Percentiles rank a stretch among this genome's conserved stretches.
Evolutionary conservation across 257 asterid genomes (phyloP).

Genomic region (Primulina huaijiensis): DNA sequence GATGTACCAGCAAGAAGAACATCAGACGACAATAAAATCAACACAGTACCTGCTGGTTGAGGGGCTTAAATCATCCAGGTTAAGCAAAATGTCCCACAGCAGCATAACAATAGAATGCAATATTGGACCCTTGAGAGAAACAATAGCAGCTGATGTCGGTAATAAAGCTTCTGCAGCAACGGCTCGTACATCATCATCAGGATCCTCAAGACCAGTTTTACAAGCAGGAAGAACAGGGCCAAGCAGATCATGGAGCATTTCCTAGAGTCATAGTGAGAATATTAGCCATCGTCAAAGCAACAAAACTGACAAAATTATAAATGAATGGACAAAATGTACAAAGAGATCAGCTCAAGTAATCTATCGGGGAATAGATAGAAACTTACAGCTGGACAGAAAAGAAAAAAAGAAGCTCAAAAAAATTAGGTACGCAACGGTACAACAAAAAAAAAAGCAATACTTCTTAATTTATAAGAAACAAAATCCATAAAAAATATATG

Average conservation of each 20-base stretch:
- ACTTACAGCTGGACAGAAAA: background rate
- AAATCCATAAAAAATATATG: background rate
- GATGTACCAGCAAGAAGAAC: background rate
- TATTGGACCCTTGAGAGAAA: conserved; percentile 63
- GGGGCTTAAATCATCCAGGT: conserved; percentile 97
- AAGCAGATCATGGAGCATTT: conserved; percentile 80
- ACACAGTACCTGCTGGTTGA: conserved; percentile 89
- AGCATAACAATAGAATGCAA: conserved; percentile 89
- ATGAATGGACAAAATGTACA: conserved; percentile 9
- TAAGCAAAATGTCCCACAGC: conserved; percentile 98
- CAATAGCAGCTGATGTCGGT: conserved; percentile 85
- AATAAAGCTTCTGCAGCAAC: conserved; percentile 97
- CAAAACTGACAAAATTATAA: conserved; percentile 19
- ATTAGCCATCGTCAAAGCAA: conserved; percentile 25
- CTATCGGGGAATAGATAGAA: background rate
- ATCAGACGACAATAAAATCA: conserved; percentile 5
- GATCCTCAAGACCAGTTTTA: conserved; percentile 96
- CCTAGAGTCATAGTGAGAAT: conserved; percentile 47
- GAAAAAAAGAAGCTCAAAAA: background rate
- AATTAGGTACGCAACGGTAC: conserved; percentile 1
- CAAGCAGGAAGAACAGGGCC: conserved; percentile 85
- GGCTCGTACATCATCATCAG: conserved; percentile 99
- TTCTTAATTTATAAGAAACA: too few species aligned
- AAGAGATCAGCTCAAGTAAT: background rate
- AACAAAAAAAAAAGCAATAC: background rate